phyloP scores from a whole-genome alignment of 2,329 filamentous ascomycete species.

The Neobulgaria alba region DNA sequence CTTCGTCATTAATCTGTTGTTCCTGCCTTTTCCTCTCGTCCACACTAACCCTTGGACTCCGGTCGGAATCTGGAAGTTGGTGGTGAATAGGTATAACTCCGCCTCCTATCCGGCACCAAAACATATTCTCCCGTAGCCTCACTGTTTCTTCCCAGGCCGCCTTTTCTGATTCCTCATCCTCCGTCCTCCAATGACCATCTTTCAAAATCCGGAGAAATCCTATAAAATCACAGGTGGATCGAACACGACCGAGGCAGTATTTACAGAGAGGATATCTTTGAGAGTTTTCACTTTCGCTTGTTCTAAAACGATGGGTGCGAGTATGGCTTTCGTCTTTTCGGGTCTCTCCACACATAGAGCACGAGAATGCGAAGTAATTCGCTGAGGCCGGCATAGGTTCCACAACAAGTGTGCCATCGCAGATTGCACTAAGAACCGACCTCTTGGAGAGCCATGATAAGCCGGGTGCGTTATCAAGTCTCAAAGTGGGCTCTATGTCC shows the following conservation, averaged over 20 bases:
- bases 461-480: constrained; percentile 80
- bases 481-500: constrained; percentile 88
- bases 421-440: constrained; percentile 73
- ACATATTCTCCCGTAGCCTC: constrained; percentile 85
- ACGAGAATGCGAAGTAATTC: constrained; percentile 39
- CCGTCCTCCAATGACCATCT: constrained; percentile 83
- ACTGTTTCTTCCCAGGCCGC: constrained; percentile 93
- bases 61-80: constrained; percentile 13
- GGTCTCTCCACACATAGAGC: constrained; percentile 80
- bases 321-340: constrained; percentile 63
- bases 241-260: constrained; percentile 75
- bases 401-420: constrained; percentile 77
- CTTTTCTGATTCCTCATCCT: constrained; percentile 75
- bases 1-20: constrained; percentile 23
- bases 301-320: constrained; percentile 80
- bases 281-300: constrained; percentile 76
- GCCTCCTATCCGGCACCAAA: constrained; percentile 88
- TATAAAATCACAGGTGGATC: constrained; percentile 86
- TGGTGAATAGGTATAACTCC: constrained; percentile 62
- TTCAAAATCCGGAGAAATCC: constrained; percentile 86
- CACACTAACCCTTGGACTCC: constrained; percentile 23
- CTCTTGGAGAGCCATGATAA: constrained; percentile 90
- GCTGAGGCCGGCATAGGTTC: constrained; percentile 66
- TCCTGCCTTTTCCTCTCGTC: constrained; percentile 25
- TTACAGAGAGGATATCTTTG: constrained; percentile 84